Percentiles rank a stretch among this genome's conserved stretches.
phyloP scores from a whole-genome alignment of 179 eudicot genomes.

The Silene coronaria region DNA sequence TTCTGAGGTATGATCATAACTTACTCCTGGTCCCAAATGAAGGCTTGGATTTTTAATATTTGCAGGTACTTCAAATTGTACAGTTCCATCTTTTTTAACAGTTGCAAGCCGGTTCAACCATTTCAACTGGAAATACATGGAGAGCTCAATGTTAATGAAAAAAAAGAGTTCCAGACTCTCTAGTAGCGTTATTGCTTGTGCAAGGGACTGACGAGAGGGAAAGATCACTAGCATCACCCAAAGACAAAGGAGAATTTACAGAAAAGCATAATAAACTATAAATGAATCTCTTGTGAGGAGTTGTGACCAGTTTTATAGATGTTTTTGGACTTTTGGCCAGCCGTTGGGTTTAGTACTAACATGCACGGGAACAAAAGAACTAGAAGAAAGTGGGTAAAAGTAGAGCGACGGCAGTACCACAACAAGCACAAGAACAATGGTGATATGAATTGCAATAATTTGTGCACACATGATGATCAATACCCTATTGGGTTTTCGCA shows the following conservation, averaged over 20 bases:
- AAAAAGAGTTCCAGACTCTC: background rate
- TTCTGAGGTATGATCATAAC: constrained; percentile 27
- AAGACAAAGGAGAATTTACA: background rate
- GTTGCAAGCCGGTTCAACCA: constrained; percentile 58
- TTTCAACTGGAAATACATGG: constrained; percentile 41
- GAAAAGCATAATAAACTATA: background rate
- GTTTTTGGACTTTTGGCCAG: background rate
- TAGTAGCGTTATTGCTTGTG: background rate
- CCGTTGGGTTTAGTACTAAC: background rate
- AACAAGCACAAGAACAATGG: background rate
- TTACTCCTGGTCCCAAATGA: constrained; percentile 38
- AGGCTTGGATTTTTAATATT: constrained; percentile 48
- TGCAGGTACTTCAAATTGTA: constrained; percentile 65
- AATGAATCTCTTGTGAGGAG: no score
- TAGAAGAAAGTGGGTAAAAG: background rate
- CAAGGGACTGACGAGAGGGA: background rate
- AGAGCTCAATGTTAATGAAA: constrained; percentile 14
- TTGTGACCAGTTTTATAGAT: no score
- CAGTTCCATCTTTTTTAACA: constrained; percentile 67
- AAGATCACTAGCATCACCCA: background rate
- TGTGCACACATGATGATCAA: background rate
- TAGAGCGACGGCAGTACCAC: background rate
- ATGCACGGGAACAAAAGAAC: background rate
- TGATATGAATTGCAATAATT: background rate
- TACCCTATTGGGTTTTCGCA: background rate